These are phyloP conservation scores for Herpetospermum pedunculosum DNA, from an alignment of 306 rosid genomes.

Conservation along the genomic window DNA sequence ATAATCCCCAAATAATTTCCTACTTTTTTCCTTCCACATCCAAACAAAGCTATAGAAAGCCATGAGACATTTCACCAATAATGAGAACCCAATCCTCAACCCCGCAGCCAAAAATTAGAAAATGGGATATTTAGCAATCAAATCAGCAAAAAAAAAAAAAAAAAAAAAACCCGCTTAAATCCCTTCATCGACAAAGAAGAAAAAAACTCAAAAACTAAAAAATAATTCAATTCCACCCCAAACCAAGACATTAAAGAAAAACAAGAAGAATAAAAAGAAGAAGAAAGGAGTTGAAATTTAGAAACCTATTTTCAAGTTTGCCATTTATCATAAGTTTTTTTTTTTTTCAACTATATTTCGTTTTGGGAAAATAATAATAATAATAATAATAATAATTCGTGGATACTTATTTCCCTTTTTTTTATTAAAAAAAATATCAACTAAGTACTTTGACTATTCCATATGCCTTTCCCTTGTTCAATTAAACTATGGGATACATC, in stretches of 20 bases:
- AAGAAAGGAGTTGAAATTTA: background rate
- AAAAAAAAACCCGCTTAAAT: background rate
- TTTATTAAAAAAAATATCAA: no score
- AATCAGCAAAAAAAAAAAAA: no score
- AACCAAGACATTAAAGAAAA: background rate
- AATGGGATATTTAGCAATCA: background rate
- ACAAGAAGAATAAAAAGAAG: background rate
- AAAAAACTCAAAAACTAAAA: no score
- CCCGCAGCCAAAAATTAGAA: constrained; percentile 3
- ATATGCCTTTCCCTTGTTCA: no score
- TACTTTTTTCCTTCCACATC: constrained; percentile 2
- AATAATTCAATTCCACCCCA: background rate
- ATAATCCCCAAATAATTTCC: background rate
- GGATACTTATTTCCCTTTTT: no score
- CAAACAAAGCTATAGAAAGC: constrained; percentile 8
- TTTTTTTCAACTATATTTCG: no score
- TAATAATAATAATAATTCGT: no score
- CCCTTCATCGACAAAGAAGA: background rate
- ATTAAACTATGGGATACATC: no score
- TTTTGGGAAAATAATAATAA: no score
- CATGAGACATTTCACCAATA: background rate
- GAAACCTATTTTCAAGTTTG: no score
- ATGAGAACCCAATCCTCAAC: constrained; percentile 6
- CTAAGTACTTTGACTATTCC: no score
- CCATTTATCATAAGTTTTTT: no score